Evolutionary conservation across 2,329 filamentous ascomycete species (phyloP), one percentile per base, ranked within the genome.

Genomic region (Hypoxylon rubiginosum): DNA sequence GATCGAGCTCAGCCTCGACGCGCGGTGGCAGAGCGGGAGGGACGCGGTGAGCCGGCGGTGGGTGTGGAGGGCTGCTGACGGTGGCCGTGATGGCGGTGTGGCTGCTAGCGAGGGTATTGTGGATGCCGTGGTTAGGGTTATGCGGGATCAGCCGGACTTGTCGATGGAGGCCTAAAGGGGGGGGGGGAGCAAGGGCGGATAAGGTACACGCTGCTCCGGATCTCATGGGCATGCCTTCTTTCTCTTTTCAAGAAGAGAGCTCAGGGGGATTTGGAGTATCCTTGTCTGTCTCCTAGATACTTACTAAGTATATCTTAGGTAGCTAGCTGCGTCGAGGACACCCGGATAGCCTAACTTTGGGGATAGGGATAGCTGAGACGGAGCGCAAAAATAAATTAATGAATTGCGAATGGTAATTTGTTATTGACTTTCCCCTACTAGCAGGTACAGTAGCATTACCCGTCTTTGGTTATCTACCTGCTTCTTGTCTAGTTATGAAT

Each of bases 1-100:
- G 45, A 75, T 86, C 2, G 75, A 80, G 0, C 73, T 79, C 9
- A 77, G 78, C 58, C 62, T 75, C n/a, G 70, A 72, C 30, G 67
- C 64, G 9, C 69, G 56, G 28, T 68, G 66, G 66, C 58, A 36
- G 10, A 45, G 45, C 26, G 66, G 64, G 6, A 62, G 51, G 30
- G 32, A 15, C 2, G 21, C 24, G 0, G 32, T 13, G 4, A 52
- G 28, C 39, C 52, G 58, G 11, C 55, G 57, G 19, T 73, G 71
- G 73, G 68, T 55, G 3, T 75, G 73, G 73, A 34, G 57, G 8
- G 71, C 72, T 0, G 21, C 21, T 2, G 21, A 24, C 4, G 21
- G 21, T 24, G 21, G 4, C 4, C 2, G 4, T 24, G 52, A 66
- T 13, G 46, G 51, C 8, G 64, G 39, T 6, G 56, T 51, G 4